A percentile compares a stretch with the other conserved stretches of the same genome.
phyloP scores from a whole-genome alignment of 164 flowering plant species.

The Buxus sempervirens region DNA sequence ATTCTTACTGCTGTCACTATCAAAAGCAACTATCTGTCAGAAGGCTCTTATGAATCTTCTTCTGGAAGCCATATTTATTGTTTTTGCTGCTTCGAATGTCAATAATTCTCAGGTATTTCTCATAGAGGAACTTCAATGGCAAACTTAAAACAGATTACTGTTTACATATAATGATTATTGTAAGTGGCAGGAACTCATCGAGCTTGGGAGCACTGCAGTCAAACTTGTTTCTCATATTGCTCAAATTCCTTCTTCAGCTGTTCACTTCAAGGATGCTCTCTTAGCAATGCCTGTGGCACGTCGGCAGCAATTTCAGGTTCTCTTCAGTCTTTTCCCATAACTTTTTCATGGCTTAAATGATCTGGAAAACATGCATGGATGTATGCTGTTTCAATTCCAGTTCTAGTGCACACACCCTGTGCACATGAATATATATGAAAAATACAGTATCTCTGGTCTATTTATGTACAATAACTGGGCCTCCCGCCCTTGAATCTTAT shows the following conservation, averaged over 20 bases:
- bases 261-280: slow-evolving; percentile 67
- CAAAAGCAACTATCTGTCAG: slow-evolving; percentile 52
- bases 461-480: too few relatives aligned
- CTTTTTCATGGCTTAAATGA: neutral
- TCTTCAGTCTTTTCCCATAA: neutral
- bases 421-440: too few relatives aligned
- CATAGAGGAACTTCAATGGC: neutral
- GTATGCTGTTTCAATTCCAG: too few relatives aligned
- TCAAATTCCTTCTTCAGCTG: slow-evolving; percentile 72
- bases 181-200: slow-evolving; percentile 56
- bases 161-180: slow-evolving; percentile 1
- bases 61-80: slow-evolving; percentile 62
- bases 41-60: slow-evolving; percentile 59
- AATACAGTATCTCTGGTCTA: too few relatives aligned
- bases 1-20: slow-evolving; percentile 65
- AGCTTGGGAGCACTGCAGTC: slow-evolving; percentile 53
- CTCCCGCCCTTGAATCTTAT: too few relatives aligned
- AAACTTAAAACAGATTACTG: neutral
- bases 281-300: slow-evolving; percentile 61
- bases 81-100: slow-evolving; percentile 47
- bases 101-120: slow-evolving; percentile 46
- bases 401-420: too few relatives aligned
- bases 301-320: slow-evolving; percentile 87
- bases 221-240: slow-evolving; percentile 85
- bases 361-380: too few relatives aligned